These are phyloP conservation scores for Saturnispora bothae DNA, from an alignment of 805 yeast genomes.

Conservation along the genomic window DNA sequence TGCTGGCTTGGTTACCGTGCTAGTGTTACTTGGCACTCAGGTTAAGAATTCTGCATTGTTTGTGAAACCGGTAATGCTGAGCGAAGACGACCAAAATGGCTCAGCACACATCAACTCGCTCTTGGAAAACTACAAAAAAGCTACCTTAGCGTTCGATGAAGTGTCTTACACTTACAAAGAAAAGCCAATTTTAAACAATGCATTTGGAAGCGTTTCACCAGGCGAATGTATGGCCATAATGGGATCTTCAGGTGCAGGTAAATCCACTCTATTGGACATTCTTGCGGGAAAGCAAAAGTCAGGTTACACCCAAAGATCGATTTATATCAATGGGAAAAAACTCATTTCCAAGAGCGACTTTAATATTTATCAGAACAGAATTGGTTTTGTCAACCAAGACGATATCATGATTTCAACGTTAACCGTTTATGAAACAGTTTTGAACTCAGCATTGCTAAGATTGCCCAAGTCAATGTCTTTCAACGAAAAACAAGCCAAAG, in stretches of 20 bases:
- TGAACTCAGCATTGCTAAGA: slow-evolving; percentile 82
- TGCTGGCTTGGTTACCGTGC: slow-evolving; percentile 31
- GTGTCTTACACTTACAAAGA: slow-evolving; percentile 51
- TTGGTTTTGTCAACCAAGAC: slow-evolving; percentile 96
- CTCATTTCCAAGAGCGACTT: slow-evolving; percentile 20
- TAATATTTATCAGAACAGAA: slow-evolving; percentile 48
- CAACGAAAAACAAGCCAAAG: slow-evolving; percentile 64
- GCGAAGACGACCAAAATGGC: slow-evolving; percentile 13
- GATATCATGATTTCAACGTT: slow-evolving; percentile 83
- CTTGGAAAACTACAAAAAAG: slow-evolving; percentile 50
- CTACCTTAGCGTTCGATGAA: slow-evolving; percentile 65
- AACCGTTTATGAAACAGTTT: slow-evolving; percentile 91
- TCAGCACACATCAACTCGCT: slow-evolving; percentile 14
- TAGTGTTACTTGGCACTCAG: slow-evolving; percentile 35
- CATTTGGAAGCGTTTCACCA: slow-evolving; percentile 73
- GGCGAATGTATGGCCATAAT: slow-evolving; percentile 88
- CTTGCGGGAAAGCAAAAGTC: slow-evolving; percentile 80
- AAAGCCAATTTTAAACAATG: slow-evolving; percentile 44
- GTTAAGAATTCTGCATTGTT: slow-evolving; percentile 57
- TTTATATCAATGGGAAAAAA: slow-evolving; percentile 65
- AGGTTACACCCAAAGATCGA: slow-evolving; percentile 57
- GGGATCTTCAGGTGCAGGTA: slow-evolving; percentile 99
- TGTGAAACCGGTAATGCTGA: slow-evolving; percentile 20
- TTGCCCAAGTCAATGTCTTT: slow-evolving; percentile 75
- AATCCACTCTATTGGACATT: slow-evolving; percentile 86